These are phyloP conservation scores for Echria macrotheca DNA, from an alignment of 495 filamentous ascomycete species.

Conservation along the genomic window DNA sequence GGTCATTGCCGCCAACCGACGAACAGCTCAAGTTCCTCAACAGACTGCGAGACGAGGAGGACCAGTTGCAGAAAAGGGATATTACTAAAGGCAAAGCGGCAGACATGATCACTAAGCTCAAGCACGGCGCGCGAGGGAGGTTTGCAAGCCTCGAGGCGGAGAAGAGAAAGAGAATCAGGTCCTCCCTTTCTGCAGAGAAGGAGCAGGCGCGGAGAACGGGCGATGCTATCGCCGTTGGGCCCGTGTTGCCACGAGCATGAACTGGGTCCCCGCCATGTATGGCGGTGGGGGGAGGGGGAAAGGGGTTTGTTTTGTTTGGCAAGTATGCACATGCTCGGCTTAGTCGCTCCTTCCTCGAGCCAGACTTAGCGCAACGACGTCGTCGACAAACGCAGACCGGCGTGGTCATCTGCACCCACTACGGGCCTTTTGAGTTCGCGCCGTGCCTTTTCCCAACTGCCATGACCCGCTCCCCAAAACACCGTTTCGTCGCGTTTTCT, in stretches of 20 bases:
- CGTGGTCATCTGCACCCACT: no score
- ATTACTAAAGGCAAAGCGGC: slow-evolving; percentile 76
- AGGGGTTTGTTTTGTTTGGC: no score
- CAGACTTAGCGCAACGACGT: no score
- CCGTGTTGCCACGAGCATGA: slow-evolving; percentile 24
- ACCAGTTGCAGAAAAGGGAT: slow-evolving; percentile 47
- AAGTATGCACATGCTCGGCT: no score
- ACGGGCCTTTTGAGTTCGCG: no score
- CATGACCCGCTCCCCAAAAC: no score
- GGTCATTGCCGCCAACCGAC: slow-evolving; percentile 56
- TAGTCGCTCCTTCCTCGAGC: no score
- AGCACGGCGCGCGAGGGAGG: slow-evolving; percentile 69
- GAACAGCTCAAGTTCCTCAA: slow-evolving; percentile 72
- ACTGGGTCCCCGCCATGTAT: not conserved
- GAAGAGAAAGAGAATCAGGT: slow-evolving; percentile 41
- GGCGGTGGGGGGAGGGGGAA: no score
- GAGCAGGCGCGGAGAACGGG: slow-evolving; percentile 37
- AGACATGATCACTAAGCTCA: slow-evolving; percentile 92
- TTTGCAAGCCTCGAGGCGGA: slow-evolving; percentile 51
- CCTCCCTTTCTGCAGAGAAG: slow-evolving; percentile 35
- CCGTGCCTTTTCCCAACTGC: no score
- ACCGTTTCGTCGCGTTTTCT: no score
- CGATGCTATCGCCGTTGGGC: slow-evolving; percentile 63
- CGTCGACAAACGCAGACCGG: no score
- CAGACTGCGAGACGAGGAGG: slow-evolving; percentile 49